These are phyloP conservation scores for Dothistroma pini DNA, from an alignment of 2,329 filamentous ascomycete species.

Conservation along the genomic window DNA sequence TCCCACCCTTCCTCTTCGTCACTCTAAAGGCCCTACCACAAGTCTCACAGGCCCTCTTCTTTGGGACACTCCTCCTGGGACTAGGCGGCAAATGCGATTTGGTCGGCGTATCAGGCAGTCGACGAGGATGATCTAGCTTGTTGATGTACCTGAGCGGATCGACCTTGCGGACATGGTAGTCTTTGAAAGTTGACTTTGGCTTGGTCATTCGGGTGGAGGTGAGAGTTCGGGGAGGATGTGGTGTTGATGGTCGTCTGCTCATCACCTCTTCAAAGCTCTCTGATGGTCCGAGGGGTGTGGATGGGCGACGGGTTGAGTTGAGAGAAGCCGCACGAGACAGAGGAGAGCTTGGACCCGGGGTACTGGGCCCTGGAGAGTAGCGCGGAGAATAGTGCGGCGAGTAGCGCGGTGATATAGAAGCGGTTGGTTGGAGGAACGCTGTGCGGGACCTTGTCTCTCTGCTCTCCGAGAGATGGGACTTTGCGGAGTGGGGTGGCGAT, in stretches of 20 bases:
- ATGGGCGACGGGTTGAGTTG: background rate
- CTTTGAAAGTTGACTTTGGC: conserved; percentile 5
- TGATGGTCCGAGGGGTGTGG: background rate
- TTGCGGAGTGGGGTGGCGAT: no score
- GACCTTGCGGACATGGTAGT: conserved; percentile 11
- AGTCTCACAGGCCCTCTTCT: conserved; percentile 10
- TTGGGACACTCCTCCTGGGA: conserved; percentile 8
- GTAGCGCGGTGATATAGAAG: no score
- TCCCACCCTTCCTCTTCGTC: conserved; percentile 3
- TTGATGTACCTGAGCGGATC: conserved; percentile 18
- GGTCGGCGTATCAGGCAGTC: conserved; percentile 21
- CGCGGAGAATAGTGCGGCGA: no score
- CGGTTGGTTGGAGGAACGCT: no score
- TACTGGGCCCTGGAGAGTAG: background rate
- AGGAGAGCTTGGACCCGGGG: no score
- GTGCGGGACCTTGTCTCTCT: no score
- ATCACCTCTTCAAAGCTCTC: background rate
- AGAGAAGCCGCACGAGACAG: no score
- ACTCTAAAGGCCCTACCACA: conserved; percentile 16
- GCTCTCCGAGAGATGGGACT: no score
- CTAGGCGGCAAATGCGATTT: conserved; percentile 16
- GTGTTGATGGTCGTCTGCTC: background rate
- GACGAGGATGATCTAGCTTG: conserved; percentile 11
- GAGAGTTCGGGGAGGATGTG: background rate
- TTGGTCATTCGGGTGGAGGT: background rate